These are phyloP conservation scores for Helicostylum pulchrum DNA, from an alignment of 192 early-diverging fungal species.

Conservation along the genomic window DNA sequence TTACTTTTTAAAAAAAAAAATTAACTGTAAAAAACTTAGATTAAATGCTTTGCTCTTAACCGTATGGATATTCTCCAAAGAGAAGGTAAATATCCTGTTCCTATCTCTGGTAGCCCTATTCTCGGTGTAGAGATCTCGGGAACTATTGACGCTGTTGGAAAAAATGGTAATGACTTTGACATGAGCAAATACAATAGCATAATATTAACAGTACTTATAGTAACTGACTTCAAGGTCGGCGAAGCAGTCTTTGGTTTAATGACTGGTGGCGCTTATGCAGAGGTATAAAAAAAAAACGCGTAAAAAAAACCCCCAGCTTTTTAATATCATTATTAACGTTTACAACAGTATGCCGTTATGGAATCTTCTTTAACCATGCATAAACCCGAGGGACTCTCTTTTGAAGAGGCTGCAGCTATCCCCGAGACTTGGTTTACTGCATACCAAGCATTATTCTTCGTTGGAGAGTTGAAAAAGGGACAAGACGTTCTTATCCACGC, in stretches of 20 bases:
- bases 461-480: conserved; percentile 52
- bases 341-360: conserved; percentile 59
- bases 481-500: conserved; percentile 79
- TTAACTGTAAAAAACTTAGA: conserved; percentile 16
- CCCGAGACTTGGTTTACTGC: conserved; percentile 83
- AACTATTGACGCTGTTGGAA: conserved; percentile 48
- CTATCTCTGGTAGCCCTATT: conserved; percentile 56
- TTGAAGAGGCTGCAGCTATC: conserved; percentile 64
- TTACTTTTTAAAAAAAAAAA: too few relatives aligned
- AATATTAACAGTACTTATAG: conserved; percentile 3
- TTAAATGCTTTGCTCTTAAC: conserved; percentile 65
- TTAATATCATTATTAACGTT: background rate
- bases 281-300: conserved; percentile 32
- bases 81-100: conserved; percentile 65
- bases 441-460: conserved; percentile 64
- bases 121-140: conserved; percentile 78
- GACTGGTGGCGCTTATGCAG: conserved; percentile 73
- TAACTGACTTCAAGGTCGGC: conserved; percentile 52
- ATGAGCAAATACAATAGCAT: background rate
- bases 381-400: conserved; percentile 51
- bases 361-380: conserved; percentile 57
- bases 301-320: background rate
- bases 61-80: conserved; percentile 79
- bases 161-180: conserved; percentile 20
- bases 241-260: conserved; percentile 74